Evolutionary conservation across 805 yeast species (phyloP).

Genomic region (Saccharomycopsis sp.): DNA sequence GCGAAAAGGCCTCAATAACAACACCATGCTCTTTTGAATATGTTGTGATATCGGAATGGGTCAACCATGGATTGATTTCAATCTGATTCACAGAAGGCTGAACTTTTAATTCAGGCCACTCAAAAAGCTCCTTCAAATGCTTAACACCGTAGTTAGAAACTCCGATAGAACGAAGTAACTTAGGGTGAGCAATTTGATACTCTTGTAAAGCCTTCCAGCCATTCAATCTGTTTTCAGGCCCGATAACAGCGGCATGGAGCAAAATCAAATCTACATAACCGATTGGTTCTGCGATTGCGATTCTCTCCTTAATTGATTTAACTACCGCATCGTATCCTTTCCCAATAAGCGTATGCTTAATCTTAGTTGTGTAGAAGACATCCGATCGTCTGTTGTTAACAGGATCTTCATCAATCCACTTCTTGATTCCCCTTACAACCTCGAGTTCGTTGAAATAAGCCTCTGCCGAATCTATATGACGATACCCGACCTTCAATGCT

Average conservation of each 20-base stretch:
- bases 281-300: constrained; percentile 42
- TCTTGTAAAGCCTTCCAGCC: constrained; percentile 74
- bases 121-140: constrained; percentile 54
- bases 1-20: constrained; percentile 54
- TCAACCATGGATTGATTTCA: constrained; percentile 47
- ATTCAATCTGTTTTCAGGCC: constrained; percentile 45
- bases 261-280: constrained; percentile 63
- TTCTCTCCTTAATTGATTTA: constrained; percentile 48
- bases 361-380: constrained; percentile 58
- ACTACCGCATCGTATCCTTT: constrained; percentile 53
- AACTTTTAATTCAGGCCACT: constrained; percentile 45
- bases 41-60: constrained; percentile 35
- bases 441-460: constrained; percentile 49
- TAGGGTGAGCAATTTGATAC: constrained; percentile 52
- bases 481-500: constrained; percentile 48
- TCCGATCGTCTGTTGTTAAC: constrained; percentile 40
- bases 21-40: constrained; percentile 42
- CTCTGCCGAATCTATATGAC: constrained; percentile 60
- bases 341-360: constrained; percentile 51
- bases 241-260: constrained; percentile 53
- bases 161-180: constrained; percentile 55
- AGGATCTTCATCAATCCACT: constrained; percentile 28
- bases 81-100: constrained; percentile 53
- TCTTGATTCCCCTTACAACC: constrained; percentile 46
- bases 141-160: constrained; percentile 64